Conservation (phyloP, 2,329 filamentous ascomycete genomes). For the Curvularia eragrostidis region DNA sequence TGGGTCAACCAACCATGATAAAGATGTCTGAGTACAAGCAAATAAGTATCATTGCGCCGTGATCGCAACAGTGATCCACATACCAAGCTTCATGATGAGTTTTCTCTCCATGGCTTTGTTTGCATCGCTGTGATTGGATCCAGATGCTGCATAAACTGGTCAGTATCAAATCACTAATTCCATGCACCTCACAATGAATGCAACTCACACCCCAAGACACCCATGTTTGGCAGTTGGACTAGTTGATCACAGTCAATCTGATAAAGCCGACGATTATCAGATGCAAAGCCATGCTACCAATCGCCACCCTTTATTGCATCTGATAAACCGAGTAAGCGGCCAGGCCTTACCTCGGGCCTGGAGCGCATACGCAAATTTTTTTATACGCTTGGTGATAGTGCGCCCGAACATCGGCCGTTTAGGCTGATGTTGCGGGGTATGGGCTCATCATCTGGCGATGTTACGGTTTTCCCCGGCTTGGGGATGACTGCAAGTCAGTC, state of each 20-base stretch:
- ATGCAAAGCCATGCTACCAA: neutral
- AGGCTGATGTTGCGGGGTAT: neutral
- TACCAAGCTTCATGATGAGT: conserved; percentile 15
- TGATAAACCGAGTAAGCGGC: neutral
- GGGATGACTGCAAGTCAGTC: neutral
- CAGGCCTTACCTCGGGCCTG: neutral
- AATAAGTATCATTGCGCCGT: neutral
- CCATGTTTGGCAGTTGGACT: neutral
- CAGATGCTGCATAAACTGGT: neutral
- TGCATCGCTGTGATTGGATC: neutral
- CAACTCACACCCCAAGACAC: neutral
- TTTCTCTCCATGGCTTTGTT: conserved; percentile 9
- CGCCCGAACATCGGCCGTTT: neutral
- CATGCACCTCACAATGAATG: neutral
- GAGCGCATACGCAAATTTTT: neutral
- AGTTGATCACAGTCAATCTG: neutral
- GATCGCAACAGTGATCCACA: neutral
- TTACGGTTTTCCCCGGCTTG: neutral
- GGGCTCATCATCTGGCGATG: neutral
- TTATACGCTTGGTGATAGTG: neutral
- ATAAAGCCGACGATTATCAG: conserved; percentile 1
- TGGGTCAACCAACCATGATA: conserved; percentile 7
- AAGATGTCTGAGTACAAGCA: conserved; percentile 3
- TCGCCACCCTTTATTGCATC: conserved; percentile 1
- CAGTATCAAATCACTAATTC: neutral